phyloP scores from a whole-genome alignment of 129 eudicot genomes.

The Logfia minima region DNA sequence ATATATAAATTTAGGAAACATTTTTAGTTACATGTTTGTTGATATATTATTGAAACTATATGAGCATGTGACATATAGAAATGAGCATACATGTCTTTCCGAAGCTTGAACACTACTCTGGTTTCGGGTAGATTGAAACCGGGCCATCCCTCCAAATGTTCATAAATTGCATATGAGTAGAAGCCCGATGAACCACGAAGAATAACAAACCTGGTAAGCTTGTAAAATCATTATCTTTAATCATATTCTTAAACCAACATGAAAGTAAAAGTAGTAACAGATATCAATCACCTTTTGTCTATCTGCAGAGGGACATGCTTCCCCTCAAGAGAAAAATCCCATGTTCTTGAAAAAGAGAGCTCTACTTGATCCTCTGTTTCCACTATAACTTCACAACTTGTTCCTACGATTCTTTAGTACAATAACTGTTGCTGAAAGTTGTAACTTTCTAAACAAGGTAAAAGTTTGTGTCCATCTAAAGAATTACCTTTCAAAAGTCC shows the following conservation, averaged over 20 bases:
- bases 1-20: background rate
- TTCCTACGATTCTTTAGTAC: slow-evolving; percentile 38
- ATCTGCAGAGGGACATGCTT: slow-evolving; percentile 43
- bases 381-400: slow-evolving; percentile 40
- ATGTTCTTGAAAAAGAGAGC: slow-evolving; percentile 54
- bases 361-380: slow-evolving; percentile 56
- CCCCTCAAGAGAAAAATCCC: slow-evolving; percentile 47
- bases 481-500: slow-evolving; percentile 36
- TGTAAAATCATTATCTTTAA: background rate
- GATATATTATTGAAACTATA: background rate
- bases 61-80: background rate
- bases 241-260: background rate
- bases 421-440: background rate
- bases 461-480: background rate
- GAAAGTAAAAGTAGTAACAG: background rate
- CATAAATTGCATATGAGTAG: slow-evolving; percentile 76
- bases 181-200: slow-evolving; percentile 83
- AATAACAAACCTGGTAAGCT: slow-evolving; percentile 58
- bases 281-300: slow-evolving; percentile 30
- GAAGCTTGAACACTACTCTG: slow-evolving; percentile 82
- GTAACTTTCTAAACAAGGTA: background rate
- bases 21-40: background rate
- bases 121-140: slow-evolving; percentile 71
- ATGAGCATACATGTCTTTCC: slow-evolving; percentile 55
- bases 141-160: slow-evolving; percentile 71